phyloP scores from a whole-genome alignment of 2,329 filamentous ascomycete genomes.

The Dactylellina sp. region DNA sequence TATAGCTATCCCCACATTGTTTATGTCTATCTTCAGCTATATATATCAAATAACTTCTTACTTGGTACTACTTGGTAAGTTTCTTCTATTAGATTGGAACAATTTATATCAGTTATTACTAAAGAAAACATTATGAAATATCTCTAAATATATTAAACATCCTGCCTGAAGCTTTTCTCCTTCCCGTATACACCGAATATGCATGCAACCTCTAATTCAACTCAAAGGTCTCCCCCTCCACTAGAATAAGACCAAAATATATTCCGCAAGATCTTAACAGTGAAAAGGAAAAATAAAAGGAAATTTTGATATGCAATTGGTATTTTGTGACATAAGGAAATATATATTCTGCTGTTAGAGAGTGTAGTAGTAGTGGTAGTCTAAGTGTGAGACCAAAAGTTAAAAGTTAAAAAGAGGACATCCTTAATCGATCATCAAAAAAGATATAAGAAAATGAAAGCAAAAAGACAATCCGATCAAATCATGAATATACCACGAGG shows the following conservation, averaged over 20 bases:
- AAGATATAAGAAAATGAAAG: too few species aligned
- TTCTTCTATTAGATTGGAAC: too few species aligned
- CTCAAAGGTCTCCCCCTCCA: too few species aligned
- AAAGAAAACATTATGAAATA: too few species aligned
- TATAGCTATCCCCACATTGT: background rate
- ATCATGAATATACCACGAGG: constrained; percentile 21
- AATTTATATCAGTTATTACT: too few species aligned
- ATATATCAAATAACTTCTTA: too few species aligned
- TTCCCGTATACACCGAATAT: background rate
- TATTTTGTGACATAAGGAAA: constrained; percentile 1
- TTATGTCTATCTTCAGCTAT: background rate
- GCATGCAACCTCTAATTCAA: too few species aligned
- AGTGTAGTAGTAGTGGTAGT: background rate
- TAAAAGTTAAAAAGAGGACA: background rate
- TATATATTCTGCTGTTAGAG: background rate
- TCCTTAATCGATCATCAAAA: background rate
- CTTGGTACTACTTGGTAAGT: too few species aligned
- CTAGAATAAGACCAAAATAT: constrained; percentile 5
- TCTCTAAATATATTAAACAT: too few species aligned
- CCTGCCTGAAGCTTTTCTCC: background rate
- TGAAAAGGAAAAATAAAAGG: constrained; percentile 18
- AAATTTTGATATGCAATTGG: background rate
- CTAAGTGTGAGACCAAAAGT: too few species aligned
- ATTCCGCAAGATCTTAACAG: constrained; percentile 11
- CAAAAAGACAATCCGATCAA: background rate